phyloP scores from a whole-genome alignment of 805 yeast genomes.

The Millerozyma miso region DNA sequence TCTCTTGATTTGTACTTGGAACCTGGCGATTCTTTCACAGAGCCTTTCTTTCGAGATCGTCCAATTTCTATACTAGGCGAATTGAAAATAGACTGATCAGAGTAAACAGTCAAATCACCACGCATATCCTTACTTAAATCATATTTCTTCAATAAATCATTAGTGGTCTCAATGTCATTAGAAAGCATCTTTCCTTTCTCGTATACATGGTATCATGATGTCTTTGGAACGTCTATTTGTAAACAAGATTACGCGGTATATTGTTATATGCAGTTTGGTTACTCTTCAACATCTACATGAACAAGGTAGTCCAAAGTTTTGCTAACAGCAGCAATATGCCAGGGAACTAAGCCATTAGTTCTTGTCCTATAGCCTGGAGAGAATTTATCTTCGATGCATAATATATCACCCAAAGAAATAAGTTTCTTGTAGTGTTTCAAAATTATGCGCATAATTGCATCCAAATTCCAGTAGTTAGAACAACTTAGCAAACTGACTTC shows the following conservation, averaged over 20 bases:
- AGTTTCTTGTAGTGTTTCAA: slow-evolving; percentile 60
- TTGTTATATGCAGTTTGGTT: slow-evolving; percentile 5
- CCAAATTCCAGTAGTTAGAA: slow-evolving; percentile 59
- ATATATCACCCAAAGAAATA: slow-evolving; percentile 38
- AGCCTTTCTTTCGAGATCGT: background rate
- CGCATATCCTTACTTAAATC: slow-evolving; percentile 3
- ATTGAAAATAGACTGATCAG: slow-evolving; percentile 12
- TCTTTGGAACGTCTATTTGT: slow-evolving; percentile 5
- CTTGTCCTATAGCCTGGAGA: slow-evolving; percentile 2
- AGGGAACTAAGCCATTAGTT: slow-evolving; percentile 42
- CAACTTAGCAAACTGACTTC: slow-evolving; percentile 72
- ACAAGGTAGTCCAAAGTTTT: slow-evolving; percentile 55
- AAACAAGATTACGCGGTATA: slow-evolving; percentile 8
- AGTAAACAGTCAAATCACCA: slow-evolving; percentile 16
- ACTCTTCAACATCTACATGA: slow-evolving; percentile 49
- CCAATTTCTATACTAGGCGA: slow-evolving; percentile 4
- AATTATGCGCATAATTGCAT: slow-evolving; percentile 50
- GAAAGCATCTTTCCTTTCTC: background rate
- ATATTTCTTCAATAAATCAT: slow-evolving; percentile 11
- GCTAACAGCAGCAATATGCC: slow-evolving; percentile 69
- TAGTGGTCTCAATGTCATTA: slow-evolving; percentile 7
- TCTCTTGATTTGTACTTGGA: slow-evolving; percentile 1
- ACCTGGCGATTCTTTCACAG: slow-evolving; percentile 3
- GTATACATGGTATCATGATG: background rate
- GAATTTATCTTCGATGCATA: slow-evolving; percentile 25